Evolutionary conservation across 2,329 filamentous ascomycete species (phyloP).

Genomic region (Cercospora sp.): DNA sequence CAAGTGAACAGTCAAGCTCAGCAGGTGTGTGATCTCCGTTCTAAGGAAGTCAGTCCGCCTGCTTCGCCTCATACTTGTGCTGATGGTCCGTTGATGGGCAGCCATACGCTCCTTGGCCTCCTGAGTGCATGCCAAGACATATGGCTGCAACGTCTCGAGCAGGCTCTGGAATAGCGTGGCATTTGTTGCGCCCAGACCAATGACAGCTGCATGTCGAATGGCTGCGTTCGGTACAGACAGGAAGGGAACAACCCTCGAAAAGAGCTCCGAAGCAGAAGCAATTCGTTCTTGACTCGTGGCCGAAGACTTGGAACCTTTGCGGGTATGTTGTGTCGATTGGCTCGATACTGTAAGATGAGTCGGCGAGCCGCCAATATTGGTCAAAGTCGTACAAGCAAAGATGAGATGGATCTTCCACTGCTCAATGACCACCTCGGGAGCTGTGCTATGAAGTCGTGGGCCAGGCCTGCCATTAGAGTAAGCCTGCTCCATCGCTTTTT

Average conservation of each 20-base stretch:
- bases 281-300: conserved; percentile 72
- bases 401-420: conserved; percentile 98
- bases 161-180: conserved; percentile 88
- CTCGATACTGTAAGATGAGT: conserved; percentile 54
- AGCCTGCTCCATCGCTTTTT: conserved; percentile 59
- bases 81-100: conserved; percentile 77
- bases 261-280: conserved; percentile 82
- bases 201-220: conserved; percentile 85
- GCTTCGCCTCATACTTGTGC: conserved; percentile 71
- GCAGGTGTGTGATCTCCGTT: conserved; percentile 94
- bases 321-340: conserved; percentile 68
- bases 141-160: conserved; percentile 84
- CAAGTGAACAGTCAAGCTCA: conserved; percentile 90
- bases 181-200: conserved; percentile 92
- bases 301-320: conserved; percentile 73
- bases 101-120: conserved; percentile 79
- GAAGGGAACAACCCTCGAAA: conserved; percentile 87
- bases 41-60: conserved; percentile 81
- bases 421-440: conserved; percentile 85
- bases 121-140: conserved; percentile 81
- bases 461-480: conserved; percentile 32
- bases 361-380: conserved; percentile 65
- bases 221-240: conserved; percentile 76
- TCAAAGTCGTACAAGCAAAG: conserved; percentile 93
- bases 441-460: conserved; percentile 60